A percentile compares a stretch with the other conserved stretches of the same genome.
phyloP scores from a whole-genome alignment of 352 stramenopile genomes.

The Phytophthora meadii region DNA sequence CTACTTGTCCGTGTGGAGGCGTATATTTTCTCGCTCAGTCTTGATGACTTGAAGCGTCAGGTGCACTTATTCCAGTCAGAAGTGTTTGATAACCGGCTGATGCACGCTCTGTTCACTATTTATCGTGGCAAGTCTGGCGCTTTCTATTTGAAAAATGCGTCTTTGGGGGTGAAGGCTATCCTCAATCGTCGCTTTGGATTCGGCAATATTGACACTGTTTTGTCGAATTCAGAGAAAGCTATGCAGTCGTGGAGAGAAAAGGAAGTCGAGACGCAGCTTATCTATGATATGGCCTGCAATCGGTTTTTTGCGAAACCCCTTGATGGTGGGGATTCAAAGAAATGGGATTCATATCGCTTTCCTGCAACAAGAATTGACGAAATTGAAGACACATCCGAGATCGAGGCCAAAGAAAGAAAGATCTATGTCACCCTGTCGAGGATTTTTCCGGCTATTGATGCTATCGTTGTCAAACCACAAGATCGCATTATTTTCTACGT shows the following conservation, averaged over 20 bases:
- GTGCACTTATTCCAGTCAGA: no score
- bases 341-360: neutral
- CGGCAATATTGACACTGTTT: neutral
- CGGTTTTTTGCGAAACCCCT: conserved; percentile 7
- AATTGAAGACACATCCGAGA: conserved; percentile 27
- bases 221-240: neutral
- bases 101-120: no score
- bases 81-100: no score
- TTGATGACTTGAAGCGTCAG: no score
- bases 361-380: neutral
- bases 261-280: conserved; percentile 5
- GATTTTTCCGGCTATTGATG: conserved; percentile 43
- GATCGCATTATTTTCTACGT: conserved; percentile 30
- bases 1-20: no score
- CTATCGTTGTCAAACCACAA: conserved; percentile 21
- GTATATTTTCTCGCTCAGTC: no score
- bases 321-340: neutral
- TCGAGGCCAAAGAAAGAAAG: conserved; percentile 22
- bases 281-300: conserved; percentile 9
- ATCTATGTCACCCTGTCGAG: conserved; percentile 37
- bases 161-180: neutral
- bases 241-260: conserved; percentile 14
- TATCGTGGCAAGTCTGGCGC: no score
- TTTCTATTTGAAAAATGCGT: no score
- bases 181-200: no score